Evolutionary conservation across 371 early-diverging fungal genomes (phyloP), one percentile per base, ranked within the genome.

Genomic region (Syncephalis plumigaleata): DNA sequence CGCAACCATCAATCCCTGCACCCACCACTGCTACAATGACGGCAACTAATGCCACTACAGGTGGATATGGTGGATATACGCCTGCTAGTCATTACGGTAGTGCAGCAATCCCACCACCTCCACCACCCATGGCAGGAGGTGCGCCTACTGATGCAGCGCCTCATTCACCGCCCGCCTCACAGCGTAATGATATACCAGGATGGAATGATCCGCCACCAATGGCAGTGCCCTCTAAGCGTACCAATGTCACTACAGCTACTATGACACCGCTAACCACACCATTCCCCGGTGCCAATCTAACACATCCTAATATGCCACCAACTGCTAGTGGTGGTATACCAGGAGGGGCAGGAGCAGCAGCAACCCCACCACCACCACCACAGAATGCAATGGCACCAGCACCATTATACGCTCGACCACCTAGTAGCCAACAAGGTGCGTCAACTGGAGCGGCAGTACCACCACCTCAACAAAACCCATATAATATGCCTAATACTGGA

Each of bases 161-260:
- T 53, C 23, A 55, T 15, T 52, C 57, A 24, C 47, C 55, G 16
- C 58, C 64, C 20, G 50, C 59, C 18, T 54, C 61, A n/a, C 64
- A 62, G 27, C 59, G 59, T 27, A 60, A 61, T 43, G 54, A 61
- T 36, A 60, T 57, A 21, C 51, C 61, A 16, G 60, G 65, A 20
- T 75, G 75, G 75, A 74, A 77, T 48, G 75, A 77, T 51, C 73
- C 74, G 25, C 75, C 65, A 40, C 27, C 57, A 38, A 15, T 55
- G 42, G 55, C 59, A 27, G 31, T 58, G 42, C 44, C 55, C 36
- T 18, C 54, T 40, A 53, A 55, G 46, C 58, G 58, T 36, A 7
- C 39, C 0, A 42, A 47, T 20, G 53, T 49, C 9, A 46, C 48
- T 13, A 16, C 46, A 11, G 25, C 47, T 8, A 56, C 53, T 46